Evolutionary conservation across 768 basidiomycete species (phyloP), one percentile per base, ranked within the genome.

Genomic region (Lentinula guzmanii): DNA sequence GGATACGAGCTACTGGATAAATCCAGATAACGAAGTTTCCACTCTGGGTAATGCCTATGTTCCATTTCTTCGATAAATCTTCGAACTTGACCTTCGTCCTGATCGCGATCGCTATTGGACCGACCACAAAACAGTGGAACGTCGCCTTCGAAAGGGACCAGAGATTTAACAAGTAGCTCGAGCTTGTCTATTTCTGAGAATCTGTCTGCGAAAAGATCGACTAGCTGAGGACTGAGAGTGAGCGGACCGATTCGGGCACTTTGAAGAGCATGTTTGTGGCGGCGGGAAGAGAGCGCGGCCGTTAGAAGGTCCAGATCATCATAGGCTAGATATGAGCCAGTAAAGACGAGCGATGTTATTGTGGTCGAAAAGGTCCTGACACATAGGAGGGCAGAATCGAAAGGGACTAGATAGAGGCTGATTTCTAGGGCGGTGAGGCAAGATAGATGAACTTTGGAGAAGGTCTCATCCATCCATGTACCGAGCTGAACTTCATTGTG

Each of bases 211-310:
- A 82, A 67, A 7, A 79, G 64, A 61, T 81, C 78, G 11, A 82
- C 37, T 10, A 82, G 69, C 60, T 76, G 69, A 2, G 79, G 79
- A 7, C 75, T 77, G 6, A 82, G 68, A 10, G 71, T 71, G 8
- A 80, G 70, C 1, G 76, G 70, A 9, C 79, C 77, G 13, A 82
- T 63, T 2, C 78, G 72, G 7, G 80, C 70, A 7, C 65, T 72
- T 7, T 68, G 65, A 34, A 80, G 67, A 7, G 67, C 60, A 37
- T 48, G 56, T 31, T 43, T 24, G 4, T 11, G 58, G 10, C 16
- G 33, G 72, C 67, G 6, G 11, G 71, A 24, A 33, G 42, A 15
- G 72, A 68, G 6, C 9, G 72, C 62, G 31, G 48, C 62, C 7
- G 79, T 52, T 15, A 75, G 65, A 31, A 70, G 67, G 45, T 71